These are phyloP conservation scores for Cryomyces antarcticus DNA, from an alignment of 495 filamentous ascomycete genomes.

Conservation along the genomic window DNA sequence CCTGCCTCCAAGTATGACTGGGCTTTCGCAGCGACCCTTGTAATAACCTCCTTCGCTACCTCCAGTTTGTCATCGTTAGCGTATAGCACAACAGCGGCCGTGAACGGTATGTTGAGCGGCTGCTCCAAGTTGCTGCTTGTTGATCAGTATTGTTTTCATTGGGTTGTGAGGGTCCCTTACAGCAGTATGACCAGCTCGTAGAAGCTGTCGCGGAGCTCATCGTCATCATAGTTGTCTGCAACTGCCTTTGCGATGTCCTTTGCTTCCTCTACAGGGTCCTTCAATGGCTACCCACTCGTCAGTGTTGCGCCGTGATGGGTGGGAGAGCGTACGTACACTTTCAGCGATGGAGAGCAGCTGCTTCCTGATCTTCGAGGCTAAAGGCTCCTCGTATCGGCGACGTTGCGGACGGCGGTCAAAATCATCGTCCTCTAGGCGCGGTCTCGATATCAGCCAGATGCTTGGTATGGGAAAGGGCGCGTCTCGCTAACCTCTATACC, in stretches of 20 bases:
- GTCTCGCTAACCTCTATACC: constrained; percentile 29
- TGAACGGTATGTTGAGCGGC: constrained; percentile 88
- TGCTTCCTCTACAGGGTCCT: constrained; percentile 64
- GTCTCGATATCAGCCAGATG: too few relatives aligned
- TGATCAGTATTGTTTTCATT: constrained; percentile 4
- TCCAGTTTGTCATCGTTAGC: constrained; percentile 56
- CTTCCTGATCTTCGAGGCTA: constrained; percentile 53
- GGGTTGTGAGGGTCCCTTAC: constrained; percentile 23
- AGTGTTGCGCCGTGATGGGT: not conserved
- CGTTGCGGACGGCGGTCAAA: constrained; percentile 52
- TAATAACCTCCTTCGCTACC: constrained; percentile 45
- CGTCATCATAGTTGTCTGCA: constrained; percentile 63
- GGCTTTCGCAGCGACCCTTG: constrained; percentile 30
- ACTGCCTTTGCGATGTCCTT: constrained; percentile 53
- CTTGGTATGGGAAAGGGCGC: too few relatives aligned
- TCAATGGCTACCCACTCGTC: constrained; percentile 32
- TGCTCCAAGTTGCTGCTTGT: constrained; percentile 46
- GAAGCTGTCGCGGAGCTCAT: constrained; percentile 46
- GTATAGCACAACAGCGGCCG: constrained; percentile 59
- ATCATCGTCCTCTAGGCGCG: constrained; percentile 55
- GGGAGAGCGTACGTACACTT: constrained; percentile 22
- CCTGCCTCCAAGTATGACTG: constrained; percentile 46
- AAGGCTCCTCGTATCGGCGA: constrained; percentile 60
- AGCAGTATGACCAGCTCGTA: constrained; percentile 53
- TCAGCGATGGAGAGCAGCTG: constrained; percentile 71